Evolutionary conservation across 345 rosid genomes (phyloP).

Genomic region (Angophora floribunda): DNA sequence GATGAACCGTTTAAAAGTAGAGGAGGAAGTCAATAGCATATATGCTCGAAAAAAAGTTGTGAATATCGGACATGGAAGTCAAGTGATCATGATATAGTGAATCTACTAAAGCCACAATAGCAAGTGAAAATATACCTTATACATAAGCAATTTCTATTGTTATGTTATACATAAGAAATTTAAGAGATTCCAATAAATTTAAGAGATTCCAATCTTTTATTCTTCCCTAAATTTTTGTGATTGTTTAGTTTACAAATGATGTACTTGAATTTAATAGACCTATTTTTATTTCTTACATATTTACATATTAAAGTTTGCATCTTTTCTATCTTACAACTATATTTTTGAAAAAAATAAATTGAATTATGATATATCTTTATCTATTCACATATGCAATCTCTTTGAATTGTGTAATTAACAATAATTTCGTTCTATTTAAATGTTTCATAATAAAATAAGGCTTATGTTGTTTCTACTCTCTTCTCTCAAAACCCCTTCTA

Average conservation of each 20-base stretch:
- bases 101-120: rapidly evolving
- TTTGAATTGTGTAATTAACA: background rate
- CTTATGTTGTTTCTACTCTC: too few species aligned
- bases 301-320: background rate
- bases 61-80: background rate
- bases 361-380: background rate
- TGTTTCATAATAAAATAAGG: background rate
- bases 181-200: background rate
- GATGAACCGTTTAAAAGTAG: background rate
- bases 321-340: background rate
- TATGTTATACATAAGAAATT: background rate
- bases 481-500: too few species aligned
- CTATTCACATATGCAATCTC: background rate
- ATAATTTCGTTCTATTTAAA: background rate
- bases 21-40: background rate
- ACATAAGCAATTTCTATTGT: background rate
- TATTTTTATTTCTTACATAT: background rate
- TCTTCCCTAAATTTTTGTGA: background rate
- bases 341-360: background rate
- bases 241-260: background rate
- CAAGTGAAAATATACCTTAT: background rate
- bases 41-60: background rate
- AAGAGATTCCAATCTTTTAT: background rate
- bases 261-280: background rate
- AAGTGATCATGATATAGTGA: background rate